Conservation (phyloP, 169 alveolate genomes). For the Plasmodium sp. region DNA sequence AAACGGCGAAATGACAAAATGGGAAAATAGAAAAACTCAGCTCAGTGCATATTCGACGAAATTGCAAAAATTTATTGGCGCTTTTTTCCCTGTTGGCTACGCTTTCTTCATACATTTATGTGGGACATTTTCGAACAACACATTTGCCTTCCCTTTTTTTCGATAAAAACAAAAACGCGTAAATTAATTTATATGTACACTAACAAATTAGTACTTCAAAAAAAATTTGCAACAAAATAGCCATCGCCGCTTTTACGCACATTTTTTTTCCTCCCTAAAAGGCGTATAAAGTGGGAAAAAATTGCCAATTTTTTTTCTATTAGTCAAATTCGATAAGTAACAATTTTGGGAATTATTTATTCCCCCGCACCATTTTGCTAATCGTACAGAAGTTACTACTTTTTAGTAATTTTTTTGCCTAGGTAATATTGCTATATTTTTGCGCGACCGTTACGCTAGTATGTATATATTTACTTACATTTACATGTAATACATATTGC, state of each 20-base stretch:
- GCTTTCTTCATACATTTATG: too few relatives aligned
- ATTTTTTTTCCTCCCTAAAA: background rate
- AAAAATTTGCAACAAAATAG: background rate
- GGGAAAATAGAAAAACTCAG: too few relatives aligned
- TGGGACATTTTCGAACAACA: too few relatives aligned
- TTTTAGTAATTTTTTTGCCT: background rate
- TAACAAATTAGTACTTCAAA: background rate
- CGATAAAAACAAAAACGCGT: too few relatives aligned
- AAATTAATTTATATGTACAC: background rate
- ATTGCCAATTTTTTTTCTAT: background rate
- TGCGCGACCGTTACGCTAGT: background rate
- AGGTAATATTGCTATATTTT: too few relatives aligned
- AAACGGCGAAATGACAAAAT: too few relatives aligned
- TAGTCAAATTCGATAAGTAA: background rate
- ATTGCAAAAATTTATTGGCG: too few relatives aligned
- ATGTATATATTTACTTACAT: background rate
- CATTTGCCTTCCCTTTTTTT: too few relatives aligned
- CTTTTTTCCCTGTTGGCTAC: too few relatives aligned
- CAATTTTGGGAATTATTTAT: background rate
- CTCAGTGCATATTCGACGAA: too few relatives aligned
- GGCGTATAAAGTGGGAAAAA: background rate
- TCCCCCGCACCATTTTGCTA: background rate
- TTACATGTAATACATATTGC: too few relatives aligned
- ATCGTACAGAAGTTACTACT: background rate
- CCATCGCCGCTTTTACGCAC: background rate